Conservation (phyloP, 805 yeast species). For the Monosporozyma servazzii region DNA sequence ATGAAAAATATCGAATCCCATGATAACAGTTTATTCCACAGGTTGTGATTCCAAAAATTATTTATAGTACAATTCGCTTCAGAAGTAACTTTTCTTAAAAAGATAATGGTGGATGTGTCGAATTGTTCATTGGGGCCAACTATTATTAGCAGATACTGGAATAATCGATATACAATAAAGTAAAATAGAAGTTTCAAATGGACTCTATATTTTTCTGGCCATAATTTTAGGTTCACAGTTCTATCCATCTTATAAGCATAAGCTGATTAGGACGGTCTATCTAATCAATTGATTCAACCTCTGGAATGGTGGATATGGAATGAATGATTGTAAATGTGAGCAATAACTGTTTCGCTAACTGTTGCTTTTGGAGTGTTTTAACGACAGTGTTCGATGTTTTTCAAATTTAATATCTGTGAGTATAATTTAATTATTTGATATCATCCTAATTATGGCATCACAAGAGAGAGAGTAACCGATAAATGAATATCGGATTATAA, state of each 20-base stretch:
- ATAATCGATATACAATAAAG: conserved; percentile 7
- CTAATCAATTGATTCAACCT: neutral
- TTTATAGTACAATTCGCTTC: neutral
- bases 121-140: conserved; percentile 20
- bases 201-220: neutral
- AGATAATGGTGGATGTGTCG: conserved; percentile 14
- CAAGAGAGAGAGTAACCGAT: too few species aligned
- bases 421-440: too few species aligned
- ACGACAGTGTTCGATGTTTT: too few species aligned
- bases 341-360: too few species aligned
- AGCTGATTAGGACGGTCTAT: neutral
- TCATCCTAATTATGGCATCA: too few species aligned
- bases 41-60: conserved; percentile 14
- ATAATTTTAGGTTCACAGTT: neutral
- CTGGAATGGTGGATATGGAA: neutral
- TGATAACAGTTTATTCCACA: conserved; percentile 46
- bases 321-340: neutral
- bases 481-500: too few species aligned
- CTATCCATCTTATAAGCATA: neutral
- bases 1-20: conserved; percentile 86
- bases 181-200: neutral
- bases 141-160: conserved; percentile 20
- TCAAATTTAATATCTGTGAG: too few species aligned
- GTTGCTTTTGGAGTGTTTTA: too few species aligned
- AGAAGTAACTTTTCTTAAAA: conserved; percentile 3